Base-by-base conservation (phyloP, 768 basidiomycete genomes). In the Amanita pallidorosea region DNA sequence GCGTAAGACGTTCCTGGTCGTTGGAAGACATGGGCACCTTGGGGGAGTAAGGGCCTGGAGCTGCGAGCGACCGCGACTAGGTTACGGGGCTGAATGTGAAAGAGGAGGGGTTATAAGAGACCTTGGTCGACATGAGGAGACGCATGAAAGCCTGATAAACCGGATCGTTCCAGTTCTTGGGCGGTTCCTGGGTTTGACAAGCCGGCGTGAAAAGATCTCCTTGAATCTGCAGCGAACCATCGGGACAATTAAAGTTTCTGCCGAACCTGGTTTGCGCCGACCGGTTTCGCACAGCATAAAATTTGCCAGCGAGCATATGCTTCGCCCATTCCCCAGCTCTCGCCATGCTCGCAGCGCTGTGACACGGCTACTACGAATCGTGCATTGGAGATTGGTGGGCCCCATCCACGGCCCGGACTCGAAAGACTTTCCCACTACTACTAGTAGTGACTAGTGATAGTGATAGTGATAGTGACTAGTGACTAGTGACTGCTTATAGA, bases 1-100 rank as follows among this genome's bases (percentile, higher is more conserved):
- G 67, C 29, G 66, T 67, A 44, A 67, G 64, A 48, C 13, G 36
- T n/a, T 29, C 47, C 1, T 36, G 20, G 18, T 31, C 50, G n/a
- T 37, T 40, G 23, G 42, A 31, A 27, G 50, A 20, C 50, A 31
- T 31, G 31, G 27, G 8, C 7, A 9, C 5, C 5, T 23, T 2
- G 15, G 13, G 27, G n/a, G 13, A 37, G 23, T 11, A 17, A 25
- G 7, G 34, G 33, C 22, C 25, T 31, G 48, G 11, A 7, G 22
- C 3, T 25, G 47, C 23, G 12, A 11, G 5, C 15, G 4, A 47
- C 35, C 36, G 46, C 6, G n/a, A 47, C 33, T 36, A 23, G 22
- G 20, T 37, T 34, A 36, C 31, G 9, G 29, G 17, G 31, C 31
- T 25, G 1, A 12, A 33, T 9, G 31, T 12, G 31, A 20, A n/a